Conservation (phyloP, 805 yeast species). For the Geotrichum ghanense region DNA sequence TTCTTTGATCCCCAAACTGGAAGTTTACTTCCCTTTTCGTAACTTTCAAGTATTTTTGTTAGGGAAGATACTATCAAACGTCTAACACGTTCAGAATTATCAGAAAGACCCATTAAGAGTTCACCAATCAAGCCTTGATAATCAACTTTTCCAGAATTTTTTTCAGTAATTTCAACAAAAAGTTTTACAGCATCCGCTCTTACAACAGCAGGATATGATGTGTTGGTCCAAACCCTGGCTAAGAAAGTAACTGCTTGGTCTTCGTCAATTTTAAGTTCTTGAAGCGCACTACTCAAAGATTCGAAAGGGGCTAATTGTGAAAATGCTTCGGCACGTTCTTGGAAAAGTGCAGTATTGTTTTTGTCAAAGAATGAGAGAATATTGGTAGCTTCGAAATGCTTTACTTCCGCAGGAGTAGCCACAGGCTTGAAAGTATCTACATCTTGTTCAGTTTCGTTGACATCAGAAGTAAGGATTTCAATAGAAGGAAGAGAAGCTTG, state of each 20-base stretch:
- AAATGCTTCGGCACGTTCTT: not conserved
- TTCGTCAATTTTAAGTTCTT: slow-evolving; percentile 7
- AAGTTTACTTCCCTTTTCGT: not conserved
- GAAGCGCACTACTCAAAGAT: not conserved
- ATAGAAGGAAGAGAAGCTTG: slow-evolving; percentile 43
- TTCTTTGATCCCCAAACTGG: slow-evolving; percentile 22
- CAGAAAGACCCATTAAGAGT: slow-evolving; percentile 24
- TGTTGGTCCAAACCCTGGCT: slow-evolving; percentile 24
- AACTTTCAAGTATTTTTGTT: slow-evolving; percentile 8
- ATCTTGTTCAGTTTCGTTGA: slow-evolving; percentile 12
- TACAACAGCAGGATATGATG: slow-evolving; percentile 26
- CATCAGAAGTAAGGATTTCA: slow-evolving; percentile 6
- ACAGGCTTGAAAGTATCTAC: slow-evolving; percentile 13
- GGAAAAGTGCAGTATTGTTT: not conserved
- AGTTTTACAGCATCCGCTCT: slow-evolving; percentile 23
- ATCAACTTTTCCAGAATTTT: slow-evolving; percentile 14
- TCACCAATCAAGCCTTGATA: slow-evolving; percentile 26
- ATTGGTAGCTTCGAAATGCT: not conserved
- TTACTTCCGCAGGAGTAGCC: slow-evolving; percentile 4
- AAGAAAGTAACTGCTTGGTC: slow-evolving; percentile 23
- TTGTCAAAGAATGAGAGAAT: slow-evolving; percentile 1
- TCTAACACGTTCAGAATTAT: slow-evolving; percentile 25
- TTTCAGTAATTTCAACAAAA: slow-evolving; percentile 4
- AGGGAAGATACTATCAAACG: slow-evolving; percentile 14
- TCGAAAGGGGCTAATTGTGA: not conserved